Conservation (phyloP, 495 filamentous ascomycete genomes). For the Aspergillus campestris region DNA sequence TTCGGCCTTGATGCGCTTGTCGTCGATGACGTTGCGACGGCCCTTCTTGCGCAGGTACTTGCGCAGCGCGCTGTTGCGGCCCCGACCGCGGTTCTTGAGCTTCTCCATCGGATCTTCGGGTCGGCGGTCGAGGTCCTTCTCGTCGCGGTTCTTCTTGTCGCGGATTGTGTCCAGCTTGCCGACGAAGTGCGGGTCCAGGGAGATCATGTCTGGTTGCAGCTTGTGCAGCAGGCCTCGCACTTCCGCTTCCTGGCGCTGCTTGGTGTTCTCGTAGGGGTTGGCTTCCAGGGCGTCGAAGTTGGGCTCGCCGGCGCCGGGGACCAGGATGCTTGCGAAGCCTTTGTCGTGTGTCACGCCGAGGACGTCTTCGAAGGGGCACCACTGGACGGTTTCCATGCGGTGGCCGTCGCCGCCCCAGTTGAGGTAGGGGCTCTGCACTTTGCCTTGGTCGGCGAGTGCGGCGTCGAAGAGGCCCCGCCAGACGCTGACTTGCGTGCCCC, state of each 20-base stretch:
- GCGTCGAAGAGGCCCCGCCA: conserved; percentile 81
- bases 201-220: conserved; percentile 94
- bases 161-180: conserved; percentile 75
- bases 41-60: conserved; percentile 86
- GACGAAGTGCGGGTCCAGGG: conserved; percentile 80
- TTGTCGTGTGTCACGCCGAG: conserved; percentile 76
- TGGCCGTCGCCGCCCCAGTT: conserved; percentile 83
- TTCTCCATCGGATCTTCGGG: conserved; percentile 62
- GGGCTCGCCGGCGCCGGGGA: conserved; percentile 90
- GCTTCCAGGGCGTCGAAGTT: conserved; percentile 91
- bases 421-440: conserved; percentile 86
- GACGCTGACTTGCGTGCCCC: conserved; percentile 80
- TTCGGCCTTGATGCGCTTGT: conserved; percentile 63
- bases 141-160: conserved; percentile 60
- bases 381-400: conserved; percentile 68
- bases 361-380: conserved; percentile 93
- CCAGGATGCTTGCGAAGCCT: conserved; percentile 81
- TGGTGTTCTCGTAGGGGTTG: conserved; percentile 94
- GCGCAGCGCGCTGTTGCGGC: conserved; percentile 84
- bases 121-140: conserved; percentile 66
- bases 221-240: conserved; percentile 85
- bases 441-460: conserved; percentile 60
- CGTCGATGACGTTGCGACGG: conserved; percentile 85
- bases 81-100: conserved; percentile 67
- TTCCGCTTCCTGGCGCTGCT: conserved; percentile 89